phyloP scores from a whole-genome alignment of 805 yeast species.

The Saturnispora zaruensis region DNA sequence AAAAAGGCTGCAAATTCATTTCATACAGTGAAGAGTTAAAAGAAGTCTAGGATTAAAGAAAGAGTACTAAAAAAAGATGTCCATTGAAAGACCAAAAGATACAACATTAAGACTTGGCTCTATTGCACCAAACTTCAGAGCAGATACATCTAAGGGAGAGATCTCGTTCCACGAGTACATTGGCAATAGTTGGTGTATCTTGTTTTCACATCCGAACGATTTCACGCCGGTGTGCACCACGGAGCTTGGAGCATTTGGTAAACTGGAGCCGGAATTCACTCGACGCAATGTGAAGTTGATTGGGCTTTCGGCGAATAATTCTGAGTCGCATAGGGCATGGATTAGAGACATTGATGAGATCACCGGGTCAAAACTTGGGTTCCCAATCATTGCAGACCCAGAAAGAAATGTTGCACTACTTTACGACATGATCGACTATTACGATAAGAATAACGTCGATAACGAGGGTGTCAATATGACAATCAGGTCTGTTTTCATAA shows the following conservation, averaged over 20 bases:
- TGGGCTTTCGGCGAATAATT: slow-evolving; percentile 59
- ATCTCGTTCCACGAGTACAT: slow-evolving; percentile 10
- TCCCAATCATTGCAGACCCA: slow-evolving; percentile 66
- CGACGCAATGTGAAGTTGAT: slow-evolving; percentile 57
- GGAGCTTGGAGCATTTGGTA: slow-evolving; percentile 69
- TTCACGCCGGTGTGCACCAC: slow-evolving; percentile 77
- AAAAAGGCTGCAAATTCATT: neutral
- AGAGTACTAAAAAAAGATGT: slow-evolving; percentile 22
- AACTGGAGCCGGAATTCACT: slow-evolving; percentile 59
- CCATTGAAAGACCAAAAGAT: slow-evolving; percentile 34
- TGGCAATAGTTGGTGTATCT: slow-evolving; percentile 17
- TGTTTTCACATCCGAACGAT: slow-evolving; percentile 72
- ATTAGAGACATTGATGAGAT: slow-evolving; percentile 64
- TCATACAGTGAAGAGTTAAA: neutral
- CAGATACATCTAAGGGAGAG: slow-evolving; percentile 40
- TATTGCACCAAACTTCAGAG: slow-evolving; percentile 58
- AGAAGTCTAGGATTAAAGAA: neutral
- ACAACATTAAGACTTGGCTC: slow-evolving; percentile 45
- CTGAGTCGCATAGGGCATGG: slow-evolving; percentile 58
- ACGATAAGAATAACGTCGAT: slow-evolving; percentile 59
- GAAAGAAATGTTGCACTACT: slow-evolving; percentile 49
- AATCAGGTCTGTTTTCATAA: slow-evolving; percentile 62
- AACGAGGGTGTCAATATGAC: slow-evolving; percentile 59
- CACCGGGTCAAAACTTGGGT: slow-evolving; percentile 46
- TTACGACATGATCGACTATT: slow-evolving; percentile 65